Percentiles rank a stretch among this genome's conserved stretches.
These are phyloP conservation scores for Aspergillus sp. DNA, from an alignment of 2,329 filamentous ascomycete species.

Conservation along the genomic window DNA sequence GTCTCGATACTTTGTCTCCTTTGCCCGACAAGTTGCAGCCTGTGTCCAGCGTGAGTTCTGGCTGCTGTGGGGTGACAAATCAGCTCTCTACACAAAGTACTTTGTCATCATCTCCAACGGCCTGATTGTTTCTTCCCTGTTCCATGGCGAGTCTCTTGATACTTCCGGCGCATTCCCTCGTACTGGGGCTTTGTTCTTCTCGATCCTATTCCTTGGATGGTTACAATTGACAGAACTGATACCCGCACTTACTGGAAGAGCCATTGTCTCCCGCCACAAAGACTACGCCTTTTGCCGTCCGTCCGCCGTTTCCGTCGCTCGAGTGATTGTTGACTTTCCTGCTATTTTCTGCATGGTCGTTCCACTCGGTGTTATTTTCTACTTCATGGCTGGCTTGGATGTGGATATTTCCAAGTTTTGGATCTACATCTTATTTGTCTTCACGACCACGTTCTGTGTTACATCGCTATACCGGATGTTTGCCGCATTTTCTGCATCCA, in stretches of 20 bases:
- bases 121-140: slow-evolving; percentile 75
- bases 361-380: slow-evolving; percentile 59
- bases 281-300: slow-evolving; percentile 67
- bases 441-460: slow-evolving; percentile 57
- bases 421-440: slow-evolving; percentile 61
- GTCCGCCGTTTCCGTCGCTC: slow-evolving; percentile 58
- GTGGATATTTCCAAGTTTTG: slow-evolving; percentile 60
- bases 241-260: slow-evolving; percentile 67
- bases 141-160: slow-evolving; percentile 61
- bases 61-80: slow-evolving; percentile 70
- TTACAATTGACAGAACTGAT: slow-evolving; percentile 74
- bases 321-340: slow-evolving; percentile 60
- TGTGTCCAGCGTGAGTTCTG: slow-evolving; percentile 69
- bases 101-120: slow-evolving; percentile 71
- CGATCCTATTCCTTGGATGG: slow-evolving; percentile 63
- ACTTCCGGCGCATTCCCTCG: slow-evolving; percentile 60
- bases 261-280: slow-evolving; percentile 63
- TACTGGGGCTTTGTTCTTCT: slow-evolving; percentile 62
- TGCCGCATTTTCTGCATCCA: slow-evolving; percentile 58
- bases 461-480: slow-evolving; percentile 64
- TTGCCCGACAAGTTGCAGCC: slow-evolving; percentile 60
- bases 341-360: slow-evolving; percentile 55
- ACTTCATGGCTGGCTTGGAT: slow-evolving; percentile 60
- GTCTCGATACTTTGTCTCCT: slow-evolving; percentile 74
- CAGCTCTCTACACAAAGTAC: slow-evolving; percentile 70